Evolutionary conservation across 2,329 filamentous ascomycete genomes (phyloP).

Genomic region (Neonectria magnoliae): DNA sequence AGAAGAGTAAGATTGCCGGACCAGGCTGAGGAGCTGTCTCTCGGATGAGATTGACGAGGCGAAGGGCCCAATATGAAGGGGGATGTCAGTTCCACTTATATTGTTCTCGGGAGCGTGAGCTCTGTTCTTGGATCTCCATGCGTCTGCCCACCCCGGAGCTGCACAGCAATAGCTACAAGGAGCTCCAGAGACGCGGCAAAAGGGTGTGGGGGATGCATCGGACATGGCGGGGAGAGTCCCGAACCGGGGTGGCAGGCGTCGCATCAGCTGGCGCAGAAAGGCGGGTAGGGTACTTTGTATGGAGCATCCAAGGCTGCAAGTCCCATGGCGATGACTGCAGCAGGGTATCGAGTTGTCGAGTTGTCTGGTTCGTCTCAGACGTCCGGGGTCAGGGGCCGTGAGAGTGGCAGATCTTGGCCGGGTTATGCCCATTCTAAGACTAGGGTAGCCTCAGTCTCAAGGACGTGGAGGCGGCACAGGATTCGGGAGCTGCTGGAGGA

Average conservation of each 20-base stretch:
- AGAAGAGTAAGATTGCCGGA: neutral
- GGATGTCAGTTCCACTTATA: conserved; percentile 40
- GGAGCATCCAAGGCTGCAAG: neutral
- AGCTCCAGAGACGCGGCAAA: neutral
- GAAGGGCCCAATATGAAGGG: conserved; percentile 12
- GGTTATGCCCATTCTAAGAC: neutral
- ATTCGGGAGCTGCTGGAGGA: neutral
- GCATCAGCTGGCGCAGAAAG: conserved; percentile 36
- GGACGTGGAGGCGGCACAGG: neutral
- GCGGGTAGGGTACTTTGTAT: conserved; percentile 27
- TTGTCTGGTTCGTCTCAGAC: neutral
- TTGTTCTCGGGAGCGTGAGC: conserved; percentile 19
- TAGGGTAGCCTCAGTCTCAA: neutral
- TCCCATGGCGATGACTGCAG: conserved; percentile 3
- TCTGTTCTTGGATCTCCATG: conserved; percentile 12
- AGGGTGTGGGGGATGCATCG: conserved; percentile 24
- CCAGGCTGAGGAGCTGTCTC: conserved; percentile 23
- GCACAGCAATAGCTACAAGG: neutral
- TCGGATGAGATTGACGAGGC: conserved; percentile 28
- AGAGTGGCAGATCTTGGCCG: conserved; percentile 6
- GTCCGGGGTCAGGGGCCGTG: neutral
- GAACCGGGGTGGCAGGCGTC: conserved; percentile 33
- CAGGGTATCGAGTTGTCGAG: conserved; percentile 1
- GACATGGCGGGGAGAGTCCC: conserved; percentile 28
- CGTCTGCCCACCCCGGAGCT: conserved; percentile 23